A percentile compares a stretch with the other conserved stretches of the same genome.
Conservation (phyloP, 2,329 filamentous ascomycete species). For the Ambrosiella xylebori region DNA sequence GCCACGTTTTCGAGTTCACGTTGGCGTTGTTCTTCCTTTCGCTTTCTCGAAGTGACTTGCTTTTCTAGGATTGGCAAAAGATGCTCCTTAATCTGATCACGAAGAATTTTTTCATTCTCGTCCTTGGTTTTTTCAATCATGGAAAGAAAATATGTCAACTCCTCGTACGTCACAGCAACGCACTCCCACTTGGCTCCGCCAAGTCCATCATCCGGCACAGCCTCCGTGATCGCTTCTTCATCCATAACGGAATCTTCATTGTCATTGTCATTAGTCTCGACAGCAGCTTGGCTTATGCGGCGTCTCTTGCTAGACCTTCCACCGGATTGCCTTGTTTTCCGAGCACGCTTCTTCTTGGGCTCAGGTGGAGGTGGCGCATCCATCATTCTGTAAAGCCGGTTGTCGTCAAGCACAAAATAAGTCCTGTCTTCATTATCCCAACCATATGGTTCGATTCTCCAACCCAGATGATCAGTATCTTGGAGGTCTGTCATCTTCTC, state of each 20-base stretch:
- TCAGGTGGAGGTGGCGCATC: conserved; percentile 52
- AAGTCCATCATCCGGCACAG: conserved; percentile 41
- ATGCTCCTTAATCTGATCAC: conserved; percentile 54
- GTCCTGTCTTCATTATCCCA: conserved; percentile 77
- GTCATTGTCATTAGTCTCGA: conserved; percentile 20
- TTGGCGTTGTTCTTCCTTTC: conserved; percentile 49
- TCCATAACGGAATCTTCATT: conserved; percentile 19
- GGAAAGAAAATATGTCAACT: conserved; percentile 56
- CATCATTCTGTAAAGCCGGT: conserved; percentile 77
- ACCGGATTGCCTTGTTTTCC: conserved; percentile 23
- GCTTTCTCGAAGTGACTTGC: conserved; percentile 55
- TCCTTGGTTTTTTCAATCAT: conserved; percentile 62
- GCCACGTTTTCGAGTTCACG: conserved; percentile 67
- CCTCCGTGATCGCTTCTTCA: conserved; percentile 16
- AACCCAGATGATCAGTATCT: conserved; percentile 63
- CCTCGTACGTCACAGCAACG: conserved; percentile 61
- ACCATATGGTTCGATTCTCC: conserved; percentile 71
- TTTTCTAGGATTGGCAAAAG: conserved; percentile 74
- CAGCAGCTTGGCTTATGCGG: conserved; percentile 8
- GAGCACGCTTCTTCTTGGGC: conserved; percentile 27
- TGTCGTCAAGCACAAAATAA: conserved; percentile 87
- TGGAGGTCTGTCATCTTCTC: conserved; percentile 71
- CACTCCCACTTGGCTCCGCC: conserved; percentile 81
- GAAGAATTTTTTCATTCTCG: conserved; percentile 65
- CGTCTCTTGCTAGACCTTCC: conserved; percentile 56